Evolutionary conservation across 75 land plant species (phyloP).

Genomic region (Isoetes taiwanensis): DNA sequence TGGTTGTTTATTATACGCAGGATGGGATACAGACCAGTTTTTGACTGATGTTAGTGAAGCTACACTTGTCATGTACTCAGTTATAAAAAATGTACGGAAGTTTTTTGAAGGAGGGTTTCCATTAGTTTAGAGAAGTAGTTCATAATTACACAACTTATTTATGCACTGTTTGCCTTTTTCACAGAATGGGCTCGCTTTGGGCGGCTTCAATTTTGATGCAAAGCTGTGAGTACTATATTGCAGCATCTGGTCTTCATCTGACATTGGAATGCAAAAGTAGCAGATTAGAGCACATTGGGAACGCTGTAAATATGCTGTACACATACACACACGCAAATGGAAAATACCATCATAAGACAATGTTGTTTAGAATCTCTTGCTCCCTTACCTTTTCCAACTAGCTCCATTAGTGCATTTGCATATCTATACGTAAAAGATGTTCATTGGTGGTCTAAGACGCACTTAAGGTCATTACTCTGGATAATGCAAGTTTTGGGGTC

Average conservation of each 20-base stretch:
- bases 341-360: background rate
- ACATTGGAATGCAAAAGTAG: too few species aligned
- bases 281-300: background rate
- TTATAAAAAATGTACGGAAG: conserved; percentile 75
- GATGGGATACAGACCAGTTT: conserved; percentile 11
- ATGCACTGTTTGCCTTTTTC: background rate
- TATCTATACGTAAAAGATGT: too few species aligned
- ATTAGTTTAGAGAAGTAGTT: background rate
- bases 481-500: too few species aligned
- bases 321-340: background rate
- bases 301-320: background rate
- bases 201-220: conserved; percentile 98
- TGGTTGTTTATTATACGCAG: background rate
- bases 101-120: background rate
- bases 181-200: conserved; percentile 92
- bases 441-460: too few species aligned
- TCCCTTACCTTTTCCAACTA: background rate
- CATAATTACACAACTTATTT: background rate
- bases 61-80: conserved; percentile 1
- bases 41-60: background rate
- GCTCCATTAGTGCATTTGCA: background rate
- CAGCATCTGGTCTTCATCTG: background rate
- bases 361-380: background rate
- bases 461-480: too few species aligned
- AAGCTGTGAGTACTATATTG: conserved; percentile 51